A percentile compares a stretch with the other conserved stretches of the same genome.
These are phyloP conservation scores for Pyrus hybrid DNA, from an alignment of 331 rosid species.

Conservation along the genomic window DNA sequence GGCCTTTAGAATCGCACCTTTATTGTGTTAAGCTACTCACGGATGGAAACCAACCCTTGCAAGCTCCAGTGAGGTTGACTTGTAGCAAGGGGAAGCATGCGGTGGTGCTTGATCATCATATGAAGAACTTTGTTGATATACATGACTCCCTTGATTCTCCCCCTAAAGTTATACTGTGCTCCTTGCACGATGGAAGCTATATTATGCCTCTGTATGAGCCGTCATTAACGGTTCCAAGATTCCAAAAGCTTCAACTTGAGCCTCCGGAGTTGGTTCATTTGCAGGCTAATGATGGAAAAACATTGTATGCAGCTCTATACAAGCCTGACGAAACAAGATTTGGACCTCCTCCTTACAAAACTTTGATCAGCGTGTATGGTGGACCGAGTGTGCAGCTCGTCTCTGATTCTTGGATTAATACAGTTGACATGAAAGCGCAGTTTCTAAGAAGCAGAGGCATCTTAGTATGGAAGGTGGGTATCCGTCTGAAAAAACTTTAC, in stretches of 20 bases:
- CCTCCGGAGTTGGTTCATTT: slow-evolving; percentile 65
- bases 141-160: slow-evolving; percentile 74
- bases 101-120: slow-evolving; percentile 80
- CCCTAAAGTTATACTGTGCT: slow-evolving; percentile 73
- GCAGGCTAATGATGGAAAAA: slow-evolving; percentile 54
- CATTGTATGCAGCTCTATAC: slow-evolving; percentile 69
- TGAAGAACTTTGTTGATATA: slow-evolving; percentile 68
- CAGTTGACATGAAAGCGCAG: slow-evolving; percentile 91
- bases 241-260: slow-evolving; percentile 69
- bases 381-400: slow-evolving; percentile 93
- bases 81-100: slow-evolving; percentile 70
- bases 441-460: slow-evolving; percentile 76
- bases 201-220: slow-evolving; percentile 69
- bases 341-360: slow-evolving; percentile 95
- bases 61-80: slow-evolving; percentile 70
- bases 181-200: slow-evolving; percentile 74
- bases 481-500: neutral
- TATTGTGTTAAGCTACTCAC: slow-evolving; percentile 53
- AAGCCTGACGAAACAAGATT: slow-evolving; percentile 70
- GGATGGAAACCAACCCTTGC: slow-evolving; percentile 47
- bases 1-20: slow-evolving; percentile 83
- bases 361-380: slow-evolving; percentile 85
- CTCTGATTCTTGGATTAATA: slow-evolving; percentile 67
- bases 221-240: slow-evolving; percentile 42
- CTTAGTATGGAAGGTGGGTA: slow-evolving; percentile 90